Percentiles rank a stretch among this genome's conserved stretches.
Evolutionary conservation across 2,329 filamentous ascomycete species (phyloP).

Genomic region (Botrytis fragariae): DNA sequence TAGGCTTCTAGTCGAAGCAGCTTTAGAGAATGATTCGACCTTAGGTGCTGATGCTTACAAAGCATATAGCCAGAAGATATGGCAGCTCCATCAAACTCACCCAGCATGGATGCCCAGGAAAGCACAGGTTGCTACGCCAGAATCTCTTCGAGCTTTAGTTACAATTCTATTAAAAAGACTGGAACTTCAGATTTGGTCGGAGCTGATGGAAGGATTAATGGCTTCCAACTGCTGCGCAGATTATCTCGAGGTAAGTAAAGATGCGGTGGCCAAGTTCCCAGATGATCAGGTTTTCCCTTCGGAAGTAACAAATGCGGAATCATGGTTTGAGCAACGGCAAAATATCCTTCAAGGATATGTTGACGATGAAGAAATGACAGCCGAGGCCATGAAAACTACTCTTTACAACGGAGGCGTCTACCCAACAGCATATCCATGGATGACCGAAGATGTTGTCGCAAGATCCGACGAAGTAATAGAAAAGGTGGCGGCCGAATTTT

Average conservation of each 20-base stretch:
- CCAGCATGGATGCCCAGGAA: conserved; percentile 30
- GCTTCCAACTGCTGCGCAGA: conserved; percentile 34
- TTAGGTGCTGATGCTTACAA: conserved; percentile 34
- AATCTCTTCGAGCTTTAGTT: conserved; percentile 25
- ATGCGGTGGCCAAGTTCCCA: conserved; percentile 32
- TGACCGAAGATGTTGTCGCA: conserved; percentile 28
- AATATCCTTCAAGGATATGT: conserved; percentile 25
- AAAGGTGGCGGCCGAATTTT: conserved; percentile 29
- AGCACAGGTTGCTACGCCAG: conserved; percentile 28
- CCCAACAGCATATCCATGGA: conserved; percentile 33
- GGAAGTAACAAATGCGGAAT: conserved; percentile 31
- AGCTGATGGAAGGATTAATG: conserved; percentile 35
- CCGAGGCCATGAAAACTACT: conserved; percentile 20
- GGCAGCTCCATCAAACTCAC: conserved; percentile 31
- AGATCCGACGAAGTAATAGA: conserved; percentile 28
- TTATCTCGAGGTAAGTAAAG: conserved; percentile 30
- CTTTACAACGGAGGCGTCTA: conserved; percentile 32
- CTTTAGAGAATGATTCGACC: conserved; percentile 21
- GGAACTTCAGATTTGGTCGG: conserved; percentile 35
- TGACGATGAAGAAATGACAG: conserved; percentile 27
- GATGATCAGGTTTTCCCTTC: conserved; percentile 33
- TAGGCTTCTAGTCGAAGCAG: conserved; percentile 35
- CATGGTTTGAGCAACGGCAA: conserved; percentile 30
- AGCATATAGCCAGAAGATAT: conserved; percentile 30
- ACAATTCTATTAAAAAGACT: conserved; percentile 30